Base-by-base conservation (phyloP, 108 stramenopile species). In the Schizochytrium sp. region DNA sequence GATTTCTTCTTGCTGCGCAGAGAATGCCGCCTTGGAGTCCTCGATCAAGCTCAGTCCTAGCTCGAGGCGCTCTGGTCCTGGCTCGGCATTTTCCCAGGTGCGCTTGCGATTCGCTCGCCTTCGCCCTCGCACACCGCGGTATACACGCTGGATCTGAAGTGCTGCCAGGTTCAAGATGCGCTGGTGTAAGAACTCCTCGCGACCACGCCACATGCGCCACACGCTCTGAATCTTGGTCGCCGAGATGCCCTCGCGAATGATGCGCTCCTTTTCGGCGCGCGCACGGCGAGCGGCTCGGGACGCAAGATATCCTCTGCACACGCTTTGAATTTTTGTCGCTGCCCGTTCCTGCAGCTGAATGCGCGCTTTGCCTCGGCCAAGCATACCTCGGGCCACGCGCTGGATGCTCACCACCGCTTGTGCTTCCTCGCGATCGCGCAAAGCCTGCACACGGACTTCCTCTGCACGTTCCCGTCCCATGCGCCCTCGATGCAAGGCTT, bases 81-180 rank as follows among this genome's bases (percentile, higher is more conserved):
- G 94, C 55, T 88, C 89, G 43, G 94, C 90, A 41, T 72, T 89
- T 88, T 95, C 96, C 91, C 94, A 95, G 71, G 96, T 95, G 43
- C 96, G 91, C 92, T 97, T 96, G 25, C 91, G 87, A 5, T 63
- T 90, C 0, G 96, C 96, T 43, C 93, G 91, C 57, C 91, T 89
- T n/a, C 96, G 92, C 19, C 96, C 96, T 5, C 91, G 90, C 90
- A 90, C 90, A 4, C 96, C 96, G 59, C 96, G 94, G 72, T 90
- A 95, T 0, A 91, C 58, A 34, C 94, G 94, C 91, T 96, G 95
- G 58, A 97, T 90, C 5, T 89, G 60, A 19, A 90, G 93, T 12
- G 93, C 91, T n/a, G 92, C 92, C 87, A 91, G 57, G 72, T 94
- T 48, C 63, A 90, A 60, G 76, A 58, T 44, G 18, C 94, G 89